Base-by-base conservation (phyloP, 208 protist genomes). In the Leishmania mexicana region DNA sequence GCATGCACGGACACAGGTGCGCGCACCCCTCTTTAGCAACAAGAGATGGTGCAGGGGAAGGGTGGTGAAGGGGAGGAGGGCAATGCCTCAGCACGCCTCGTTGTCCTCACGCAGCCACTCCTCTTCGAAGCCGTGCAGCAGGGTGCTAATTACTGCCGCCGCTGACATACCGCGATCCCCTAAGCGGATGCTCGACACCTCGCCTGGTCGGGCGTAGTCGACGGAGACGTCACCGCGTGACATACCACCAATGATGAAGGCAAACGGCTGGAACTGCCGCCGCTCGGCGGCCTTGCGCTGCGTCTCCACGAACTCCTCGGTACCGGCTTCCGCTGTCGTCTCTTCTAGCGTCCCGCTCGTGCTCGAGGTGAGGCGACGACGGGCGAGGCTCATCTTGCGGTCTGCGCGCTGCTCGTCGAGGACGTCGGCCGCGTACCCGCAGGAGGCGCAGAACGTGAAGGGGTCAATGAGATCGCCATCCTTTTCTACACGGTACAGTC, bases 221-320 rank as follows among this genome's bases (percentile, higher is more conserved):
- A 87, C 93, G 24, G 89, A 85, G 21, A 97, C 93, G 72, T 97
- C 90, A 54, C 94, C 94, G 70, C 86, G 92, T 10, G 94, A 90
- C 94, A 97, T 97, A 49, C 94, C 94, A 79, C 94, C 94, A 62
- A 97, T 85, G 40, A 97, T 87, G 83, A 97, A 95, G 45, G 94
- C 94, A 81, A 97, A 97, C 13, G 94, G 94, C 42, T 81, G 79
- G 75, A 97, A 97, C 78, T 88, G 87, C 0, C 76, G 75, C 35
- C 81, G 77, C 81, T 89, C 90, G 31, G 74, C 88, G 3, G 86
- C 85, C 42, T 85, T 65, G 51, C 88, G 87, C 73, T 90, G 86
- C 57, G 71, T 75, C 65, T 81, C 42, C 15, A 89, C 90, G 77
- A 95, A 95, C 38, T 83, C 85, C 40, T 53, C 53, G 5, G 64